These are phyloP conservation scores for Kuraishia cidri DNA, from an alignment of 805 yeast species.

Conservation along the genomic window DNA sequence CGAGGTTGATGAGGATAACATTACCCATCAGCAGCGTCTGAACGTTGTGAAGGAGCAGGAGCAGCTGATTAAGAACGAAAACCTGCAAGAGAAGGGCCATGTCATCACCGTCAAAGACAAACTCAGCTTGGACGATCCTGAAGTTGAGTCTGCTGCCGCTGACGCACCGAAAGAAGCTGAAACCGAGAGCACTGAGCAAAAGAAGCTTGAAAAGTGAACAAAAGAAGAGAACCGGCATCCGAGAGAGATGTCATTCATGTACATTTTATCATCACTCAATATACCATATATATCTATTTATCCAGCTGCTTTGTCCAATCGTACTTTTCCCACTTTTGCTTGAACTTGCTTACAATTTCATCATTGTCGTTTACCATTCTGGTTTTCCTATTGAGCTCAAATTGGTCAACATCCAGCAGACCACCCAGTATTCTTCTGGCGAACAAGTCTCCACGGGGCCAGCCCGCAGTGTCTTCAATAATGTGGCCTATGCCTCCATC, in stretches of 20 bases:
- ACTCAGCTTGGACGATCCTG: conserved; percentile 44
- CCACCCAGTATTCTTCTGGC: conserved; percentile 39
- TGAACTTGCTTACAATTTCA: conserved; percentile 7
- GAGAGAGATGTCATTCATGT: too few species aligned
- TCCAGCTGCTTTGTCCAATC: conserved; percentile 6
- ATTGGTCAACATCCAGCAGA: conserved; percentile 26
- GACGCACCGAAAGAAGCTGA: conserved; percentile 2
- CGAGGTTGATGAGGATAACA: conserved; percentile 61
- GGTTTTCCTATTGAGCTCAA: conserved; percentile 21
- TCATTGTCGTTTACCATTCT: conserved; percentile 9
- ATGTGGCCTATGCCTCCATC: conserved; percentile 45
- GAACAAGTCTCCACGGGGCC: conserved; percentile 40
- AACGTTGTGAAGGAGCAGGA: conserved; percentile 74
- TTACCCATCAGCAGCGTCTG: conserved; percentile 61
- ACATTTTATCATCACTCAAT: too few species aligned
- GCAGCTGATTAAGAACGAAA: conserved; percentile 81
- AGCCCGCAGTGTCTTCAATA: conserved; percentile 25
- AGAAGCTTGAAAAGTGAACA: background rate
- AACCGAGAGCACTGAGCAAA: conserved; percentile 2
- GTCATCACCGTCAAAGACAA: conserved; percentile 56
- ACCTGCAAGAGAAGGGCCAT: conserved; percentile 63
- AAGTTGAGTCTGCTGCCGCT: background rate
- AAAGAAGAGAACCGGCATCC: background rate
- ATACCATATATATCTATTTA: background rate
- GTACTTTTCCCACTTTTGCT: conserved; percentile 6